These are phyloP conservation scores for Rhizophora mangle DNA, from an alignment of 345 rosid genomes.

Conservation along the genomic window DNA sequence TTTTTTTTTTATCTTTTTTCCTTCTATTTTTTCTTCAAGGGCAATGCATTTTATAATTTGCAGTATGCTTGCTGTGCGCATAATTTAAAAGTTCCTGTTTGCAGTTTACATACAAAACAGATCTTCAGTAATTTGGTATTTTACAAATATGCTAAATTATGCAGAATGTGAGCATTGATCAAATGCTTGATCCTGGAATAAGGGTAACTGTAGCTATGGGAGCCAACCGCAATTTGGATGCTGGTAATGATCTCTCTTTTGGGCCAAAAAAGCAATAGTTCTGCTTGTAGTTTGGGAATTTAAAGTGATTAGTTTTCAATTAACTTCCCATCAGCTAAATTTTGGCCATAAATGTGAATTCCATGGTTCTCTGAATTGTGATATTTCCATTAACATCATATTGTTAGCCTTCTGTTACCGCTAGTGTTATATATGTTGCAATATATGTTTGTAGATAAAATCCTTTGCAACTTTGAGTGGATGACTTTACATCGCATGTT, in stretches of 20 bases:
- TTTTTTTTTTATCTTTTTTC: neutral
- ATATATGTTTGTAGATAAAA: neutral
- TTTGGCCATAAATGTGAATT: no score
- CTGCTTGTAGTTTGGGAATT: no score
- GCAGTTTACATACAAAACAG: neutral
- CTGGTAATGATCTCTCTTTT: conserved; percentile 29
- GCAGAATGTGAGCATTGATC: conserved; percentile 69
- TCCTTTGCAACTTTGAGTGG: conserved; percentile 2
- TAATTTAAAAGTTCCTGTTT: neutral
- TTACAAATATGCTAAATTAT: conserved; percentile 20
- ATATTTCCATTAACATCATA: no score
- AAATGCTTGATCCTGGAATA: conserved; percentile 65
- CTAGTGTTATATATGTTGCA: neutral
- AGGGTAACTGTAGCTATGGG: conserved; percentile 97
- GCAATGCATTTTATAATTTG: neutral
- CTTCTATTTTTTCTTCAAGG: neutral
- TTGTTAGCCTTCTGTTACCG: no score
- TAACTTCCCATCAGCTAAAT: no score
- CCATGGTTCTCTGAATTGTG: no score
- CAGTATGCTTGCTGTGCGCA: neutral
- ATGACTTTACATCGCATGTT: conserved; percentile 27
- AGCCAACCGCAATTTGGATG: conserved; percentile 51
- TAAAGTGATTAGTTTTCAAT: no score
- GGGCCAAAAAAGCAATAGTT: no score
- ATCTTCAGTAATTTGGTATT: conserved; percentile 4